Percentiles rank a stretch among this genome's conserved stretches.
Evolutionary conservation across 2,329 filamentous ascomycete genomes (phyloP).

Genomic region (Kalaharituber pfeilii): DNA sequence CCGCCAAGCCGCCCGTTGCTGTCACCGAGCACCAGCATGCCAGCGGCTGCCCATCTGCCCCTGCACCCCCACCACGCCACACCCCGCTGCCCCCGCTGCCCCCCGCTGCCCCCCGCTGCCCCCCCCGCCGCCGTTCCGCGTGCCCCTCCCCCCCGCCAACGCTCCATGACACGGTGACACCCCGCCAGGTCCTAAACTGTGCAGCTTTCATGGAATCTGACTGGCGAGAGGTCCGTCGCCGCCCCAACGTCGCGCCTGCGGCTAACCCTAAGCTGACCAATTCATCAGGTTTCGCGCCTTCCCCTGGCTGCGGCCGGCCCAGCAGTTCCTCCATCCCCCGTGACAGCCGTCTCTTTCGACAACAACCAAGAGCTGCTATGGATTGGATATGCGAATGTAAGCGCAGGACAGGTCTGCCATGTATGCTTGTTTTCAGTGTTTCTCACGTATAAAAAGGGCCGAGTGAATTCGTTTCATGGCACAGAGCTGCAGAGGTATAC

Average conservation of each 20-base stretch:
- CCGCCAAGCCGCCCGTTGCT: too few species aligned
- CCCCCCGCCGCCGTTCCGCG: too few species aligned
- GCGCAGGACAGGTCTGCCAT: slow-evolving; percentile 22
- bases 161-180: not conserved
- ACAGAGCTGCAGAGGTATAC: slow-evolving; percentile 76
- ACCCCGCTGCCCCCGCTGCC: too few species aligned
- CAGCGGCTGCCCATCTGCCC: too few species aligned
- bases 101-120: too few species aligned
- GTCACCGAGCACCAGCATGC: too few species aligned
- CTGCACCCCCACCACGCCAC: too few species aligned
- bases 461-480: slow-evolving; percentile 75
- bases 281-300: slow-evolving; percentile 61
- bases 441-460: slow-evolving; percentile 41
- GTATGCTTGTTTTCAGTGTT: slow-evolving; percentile 12
- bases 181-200: not conserved
- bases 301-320: slow-evolving; percentile 48
- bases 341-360: slow-evolving; percentile 76
- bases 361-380: slow-evolving; percentile 77
- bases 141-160: not conserved
- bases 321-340: slow-evolving; percentile 50
- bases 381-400: slow-evolving; percentile 79
- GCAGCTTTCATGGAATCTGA: slow-evolving; percentile 16
- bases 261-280: slow-evolving; percentile 3
- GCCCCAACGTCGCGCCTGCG: slow-evolving; percentile 3
- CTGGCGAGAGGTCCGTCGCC: slow-evolving; percentile 19